Evolutionary conservation across 164 flowering plant genomes (phyloP).

Genomic region (Stephania cephalantha): DNA sequence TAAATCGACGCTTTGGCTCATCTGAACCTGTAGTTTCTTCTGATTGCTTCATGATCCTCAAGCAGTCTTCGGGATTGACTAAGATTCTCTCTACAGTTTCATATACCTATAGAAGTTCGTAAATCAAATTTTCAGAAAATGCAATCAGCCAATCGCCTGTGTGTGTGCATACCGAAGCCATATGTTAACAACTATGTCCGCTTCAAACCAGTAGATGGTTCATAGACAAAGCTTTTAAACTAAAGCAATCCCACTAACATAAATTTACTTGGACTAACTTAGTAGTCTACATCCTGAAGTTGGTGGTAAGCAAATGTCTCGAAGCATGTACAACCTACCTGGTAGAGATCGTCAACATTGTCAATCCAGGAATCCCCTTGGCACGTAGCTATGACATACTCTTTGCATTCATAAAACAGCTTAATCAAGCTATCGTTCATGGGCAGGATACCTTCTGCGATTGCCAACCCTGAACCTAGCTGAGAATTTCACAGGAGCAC

Average conservation of each 20-base stretch:
- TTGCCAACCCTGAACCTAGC: conserved; percentile 62
- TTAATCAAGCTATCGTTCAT: conserved; percentile 42
- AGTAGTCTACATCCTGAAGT: neutral
- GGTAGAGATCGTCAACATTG: conserved; percentile 67
- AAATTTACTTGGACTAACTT: neutral
- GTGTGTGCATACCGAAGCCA: neutral
- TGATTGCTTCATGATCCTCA: conserved; percentile 42
- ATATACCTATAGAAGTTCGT: conserved; percentile 50
- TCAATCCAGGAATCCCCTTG: conserved; percentile 51
- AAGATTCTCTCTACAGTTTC: conserved; percentile 73
- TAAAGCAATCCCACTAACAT: neutral
- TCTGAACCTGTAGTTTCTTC: conserved; percentile 40
- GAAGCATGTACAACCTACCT: conserved; percentile 37
- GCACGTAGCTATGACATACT: conserved; percentile 53
- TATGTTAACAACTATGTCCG: neutral
- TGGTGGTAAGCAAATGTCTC: neutral
- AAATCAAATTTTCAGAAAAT: too few species aligned
- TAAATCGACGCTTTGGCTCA: conserved; percentile 55
- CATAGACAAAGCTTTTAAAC: neutral
- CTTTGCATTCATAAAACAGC: conserved; percentile 78
- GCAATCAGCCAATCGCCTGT: neutral
- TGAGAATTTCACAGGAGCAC: conserved; percentile 27
- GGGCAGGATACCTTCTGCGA: conserved; percentile 56
- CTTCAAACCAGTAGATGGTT: neutral
- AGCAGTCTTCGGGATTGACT: conserved; percentile 54